phyloP scores from a whole-genome alignment of 441 rosid species.

The Syzygium syzygioides region DNA sequence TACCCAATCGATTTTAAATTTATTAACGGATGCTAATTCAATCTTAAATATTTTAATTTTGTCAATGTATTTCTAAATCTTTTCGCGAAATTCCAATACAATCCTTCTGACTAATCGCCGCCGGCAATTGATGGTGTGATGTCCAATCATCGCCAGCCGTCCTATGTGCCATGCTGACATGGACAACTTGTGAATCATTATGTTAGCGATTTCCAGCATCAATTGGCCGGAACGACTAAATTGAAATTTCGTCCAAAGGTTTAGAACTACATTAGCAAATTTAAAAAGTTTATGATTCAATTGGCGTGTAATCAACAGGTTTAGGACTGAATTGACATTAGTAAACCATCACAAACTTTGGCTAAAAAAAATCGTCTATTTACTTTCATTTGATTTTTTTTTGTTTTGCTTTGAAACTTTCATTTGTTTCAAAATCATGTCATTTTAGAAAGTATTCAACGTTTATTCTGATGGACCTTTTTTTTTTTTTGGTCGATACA shows the following conservation, averaged over 20 bases:
- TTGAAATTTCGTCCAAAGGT: neutral
- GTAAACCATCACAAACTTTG: neutral
- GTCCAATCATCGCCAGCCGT: rapidly evolving
- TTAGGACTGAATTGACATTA: neutral
- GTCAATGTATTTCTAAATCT: rapidly evolving
- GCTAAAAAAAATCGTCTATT: neutral
- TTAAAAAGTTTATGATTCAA: neutral
- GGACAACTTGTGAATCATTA: neutral
- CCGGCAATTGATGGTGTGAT: rapidly evolving
- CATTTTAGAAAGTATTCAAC: neutral
- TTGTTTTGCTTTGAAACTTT: too few relatives aligned
- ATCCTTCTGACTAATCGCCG: rapidly evolving
- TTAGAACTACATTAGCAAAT: neutral
- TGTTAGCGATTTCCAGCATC: rapidly evolving
- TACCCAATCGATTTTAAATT: rapidly evolving
- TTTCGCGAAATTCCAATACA: neutral
- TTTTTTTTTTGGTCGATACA: neutral
- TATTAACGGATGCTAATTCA: rapidly evolving
- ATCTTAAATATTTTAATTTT: neutral
- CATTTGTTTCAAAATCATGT: neutral
- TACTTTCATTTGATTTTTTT: neutral
- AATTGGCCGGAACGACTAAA: neutral
- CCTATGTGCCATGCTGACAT: rapidly evolving
- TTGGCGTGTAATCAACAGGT: neutral
- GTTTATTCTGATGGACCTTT: neutral